phyloP scores from a whole-genome alignment of 352 stramenopile genomes.

The Pythium volutum region DNA sequence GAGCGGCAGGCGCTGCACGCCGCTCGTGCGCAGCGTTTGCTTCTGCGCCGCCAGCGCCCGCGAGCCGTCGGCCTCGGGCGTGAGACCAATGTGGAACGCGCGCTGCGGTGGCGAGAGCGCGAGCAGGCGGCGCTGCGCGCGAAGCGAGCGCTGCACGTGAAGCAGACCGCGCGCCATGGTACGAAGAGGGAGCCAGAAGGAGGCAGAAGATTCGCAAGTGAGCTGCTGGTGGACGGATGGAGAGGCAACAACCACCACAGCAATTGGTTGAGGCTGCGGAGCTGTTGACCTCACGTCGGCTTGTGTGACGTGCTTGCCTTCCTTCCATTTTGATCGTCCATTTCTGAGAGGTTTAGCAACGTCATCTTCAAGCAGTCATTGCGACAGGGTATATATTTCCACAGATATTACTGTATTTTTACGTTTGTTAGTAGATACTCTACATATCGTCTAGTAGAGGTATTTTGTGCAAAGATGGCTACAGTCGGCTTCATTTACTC shows the following conservation, averaged over 20 bases:
- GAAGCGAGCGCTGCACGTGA: constrained; percentile 16
- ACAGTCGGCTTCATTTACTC: constrained; percentile 1
- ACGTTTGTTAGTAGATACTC: not conserved
- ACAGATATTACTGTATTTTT: not conserved
- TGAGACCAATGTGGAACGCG: constrained; percentile 50
- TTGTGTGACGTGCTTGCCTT: constrained; percentile 19
- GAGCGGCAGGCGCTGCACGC: constrained; percentile 48
- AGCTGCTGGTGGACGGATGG: not conserved
- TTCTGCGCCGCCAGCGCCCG: constrained; percentile 43
- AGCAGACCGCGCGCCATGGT: constrained; percentile 13
- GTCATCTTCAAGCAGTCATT: constrained; percentile 8
- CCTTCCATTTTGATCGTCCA: constrained; percentile 2
- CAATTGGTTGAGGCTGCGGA: not conserved
- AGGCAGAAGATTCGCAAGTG: constrained; percentile 2
- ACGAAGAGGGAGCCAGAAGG: not conserved
- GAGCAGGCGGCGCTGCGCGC: constrained; percentile 8
- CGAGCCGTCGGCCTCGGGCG: constrained; percentile 28
- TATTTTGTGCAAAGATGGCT: not conserved
- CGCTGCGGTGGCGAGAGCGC: not conserved
- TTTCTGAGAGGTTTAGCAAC: constrained; percentile 7
- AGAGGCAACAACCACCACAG: not conserved
- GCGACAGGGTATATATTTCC: constrained; percentile 13
- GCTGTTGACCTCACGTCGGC: not conserved
- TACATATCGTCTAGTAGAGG: not conserved
- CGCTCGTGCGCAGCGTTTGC: constrained; percentile 48